phyloP scores from a whole-genome alignment of 192 early-diverging fungal species.

The Coemansia sp. region DNA sequence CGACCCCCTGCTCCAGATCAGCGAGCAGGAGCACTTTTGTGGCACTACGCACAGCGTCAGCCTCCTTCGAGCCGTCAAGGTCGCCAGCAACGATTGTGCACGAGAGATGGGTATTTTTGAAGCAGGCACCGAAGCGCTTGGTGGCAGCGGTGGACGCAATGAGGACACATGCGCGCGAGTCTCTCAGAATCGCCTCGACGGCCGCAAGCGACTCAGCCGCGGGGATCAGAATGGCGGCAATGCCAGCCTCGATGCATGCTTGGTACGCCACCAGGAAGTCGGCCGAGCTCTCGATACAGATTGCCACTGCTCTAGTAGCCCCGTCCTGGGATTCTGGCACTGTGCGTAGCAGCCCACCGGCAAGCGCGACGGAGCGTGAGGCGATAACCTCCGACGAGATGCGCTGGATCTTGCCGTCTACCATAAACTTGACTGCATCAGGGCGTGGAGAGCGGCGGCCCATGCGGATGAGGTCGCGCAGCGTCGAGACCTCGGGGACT shows the following conservation, averaged over 20 bases:
- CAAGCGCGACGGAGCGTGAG: conserved; percentile 18
- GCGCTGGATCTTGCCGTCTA: conserved; percentile 10
- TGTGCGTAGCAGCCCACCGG: conserved; percentile 18
- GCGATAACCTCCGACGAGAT: conserved; percentile 15
- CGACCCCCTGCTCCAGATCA: conserved; percentile 30
- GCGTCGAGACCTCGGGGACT: conserved; percentile 5
- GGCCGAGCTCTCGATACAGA: conserved; percentile 26
- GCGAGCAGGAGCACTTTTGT: conserved; percentile 11
- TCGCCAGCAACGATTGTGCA: conserved; percentile 23
- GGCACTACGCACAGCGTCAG: conserved; percentile 15
- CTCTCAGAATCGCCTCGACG: conserved; percentile 20
- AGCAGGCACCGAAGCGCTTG: background rate
- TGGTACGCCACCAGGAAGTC: conserved; percentile 42
- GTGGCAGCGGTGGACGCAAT: conserved; percentile 30
- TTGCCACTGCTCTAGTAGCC: conserved; percentile 3
- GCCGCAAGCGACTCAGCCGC: conserved; percentile 8
- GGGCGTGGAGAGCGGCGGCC: conserved; percentile 15
- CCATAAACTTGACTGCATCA: conserved; percentile 16
- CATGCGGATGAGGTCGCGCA: conserved; percentile 31
- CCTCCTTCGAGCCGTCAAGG: conserved; percentile 21
- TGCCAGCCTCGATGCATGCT: conserved; percentile 44
- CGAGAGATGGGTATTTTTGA: conserved; percentile 11
- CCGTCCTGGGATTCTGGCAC: background rate
- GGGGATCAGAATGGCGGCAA: conserved; percentile 36
- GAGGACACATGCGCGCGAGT: conserved; percentile 24